These are phyloP conservation scores for Bonia amplexicaulis DNA, from an alignment of 176 grass and related monocot genomes.

Conservation along the genomic window DNA sequence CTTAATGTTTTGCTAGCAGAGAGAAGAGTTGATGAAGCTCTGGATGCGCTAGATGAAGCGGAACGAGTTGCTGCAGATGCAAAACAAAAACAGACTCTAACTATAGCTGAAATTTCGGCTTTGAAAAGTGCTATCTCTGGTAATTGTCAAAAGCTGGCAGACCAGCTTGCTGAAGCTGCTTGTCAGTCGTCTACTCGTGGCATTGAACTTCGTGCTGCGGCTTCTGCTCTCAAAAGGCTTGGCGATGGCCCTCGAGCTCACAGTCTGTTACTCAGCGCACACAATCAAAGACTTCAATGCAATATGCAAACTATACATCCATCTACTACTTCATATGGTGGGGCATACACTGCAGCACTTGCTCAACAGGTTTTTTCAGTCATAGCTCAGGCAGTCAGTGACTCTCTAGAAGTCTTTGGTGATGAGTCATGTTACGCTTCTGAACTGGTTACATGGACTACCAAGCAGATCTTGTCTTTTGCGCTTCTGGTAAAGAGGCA, in stretches of 20 bases:
- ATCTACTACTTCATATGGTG: conserved; percentile 88
- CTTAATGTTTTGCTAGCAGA: conserved; percentile 88
- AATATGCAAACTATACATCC: conserved; percentile 96
- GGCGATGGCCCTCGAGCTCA: conserved; percentile 93
- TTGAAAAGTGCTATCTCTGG: conserved; percentile 55
- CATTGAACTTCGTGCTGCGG: conserved; percentile 88
- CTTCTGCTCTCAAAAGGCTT: conserved; percentile 94
- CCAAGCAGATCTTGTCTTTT: conserved; percentile 65
- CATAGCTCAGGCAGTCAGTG: conserved; percentile 80
- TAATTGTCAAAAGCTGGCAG: conserved; percentile 76
- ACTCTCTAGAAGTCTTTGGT: conserved; percentile 92
- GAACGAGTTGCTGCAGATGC: conserved; percentile 52
- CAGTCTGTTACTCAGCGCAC: conserved; percentile 76
- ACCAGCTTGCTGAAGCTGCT: conserved; percentile 91
- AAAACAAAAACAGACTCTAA: conserved; percentile 53
- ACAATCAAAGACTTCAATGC: conserved; percentile 89
- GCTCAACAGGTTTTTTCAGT: conserved; percentile 93
- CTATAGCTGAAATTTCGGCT: conserved; percentile 38
- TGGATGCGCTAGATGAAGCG: conserved; percentile 84
- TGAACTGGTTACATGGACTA: conserved; percentile 90
- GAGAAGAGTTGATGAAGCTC: conserved; percentile 84
- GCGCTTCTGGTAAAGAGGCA: conserved; percentile 82
- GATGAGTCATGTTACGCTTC: conserved; percentile 78
- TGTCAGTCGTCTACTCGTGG: conserved; percentile 89
- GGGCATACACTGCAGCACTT: conserved; percentile 83